These are phyloP conservation scores for Fonsecaea erecta DNA, from an alignment of 2,329 filamentous ascomycete genomes.

Conservation along the genomic window DNA sequence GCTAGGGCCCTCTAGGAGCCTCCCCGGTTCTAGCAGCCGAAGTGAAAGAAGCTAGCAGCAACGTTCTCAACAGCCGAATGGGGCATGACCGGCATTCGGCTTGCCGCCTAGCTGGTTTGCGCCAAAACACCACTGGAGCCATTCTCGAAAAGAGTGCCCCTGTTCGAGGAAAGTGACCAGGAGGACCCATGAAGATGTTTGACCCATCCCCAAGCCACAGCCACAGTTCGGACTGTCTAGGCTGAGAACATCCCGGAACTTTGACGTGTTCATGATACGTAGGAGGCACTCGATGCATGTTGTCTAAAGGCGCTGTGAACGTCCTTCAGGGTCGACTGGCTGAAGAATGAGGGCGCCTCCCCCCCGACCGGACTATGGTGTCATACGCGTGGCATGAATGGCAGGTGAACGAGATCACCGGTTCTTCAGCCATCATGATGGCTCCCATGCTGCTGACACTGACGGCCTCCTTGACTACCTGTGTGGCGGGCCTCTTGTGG, in stretches of 20 bases:
- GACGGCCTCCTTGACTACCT: slow-evolving; percentile 12
- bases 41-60: slow-evolving; percentile 35
- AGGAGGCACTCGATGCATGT: not conserved
- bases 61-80: slow-evolving; percentile 33
- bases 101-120: slow-evolving; percentile 12
- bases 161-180: slow-evolving; percentile 9
- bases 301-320: not conserved
- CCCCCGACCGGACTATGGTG: not conserved
- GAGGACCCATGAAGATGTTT: slow-evolving; percentile 17
- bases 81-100: slow-evolving; percentile 28
- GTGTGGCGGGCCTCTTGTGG: slow-evolving; percentile 24
- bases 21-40: slow-evolving; percentile 35
- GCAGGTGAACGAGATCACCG: not conserved
- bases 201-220: slow-evolving; percentile 16
- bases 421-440: slow-evolving; percentile 3
- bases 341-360: not conserved
- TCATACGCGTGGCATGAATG: not conserved
- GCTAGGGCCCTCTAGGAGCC: slow-evolving; percentile 18
- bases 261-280: not conserved
- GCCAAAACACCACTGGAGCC: slow-evolving; percentile 10
- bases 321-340: not conserved
- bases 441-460: slow-evolving; percentile 8
- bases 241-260: slow-evolving; percentile 7
- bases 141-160: slow-evolving; percentile 31
- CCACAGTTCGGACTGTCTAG: slow-evolving; percentile 8